Percentiles rank a stretch among this genome's conserved stretches.
phyloP scores from a whole-genome alignment of 305 asterid genomes.

The Salvia sclarea region DNA sequence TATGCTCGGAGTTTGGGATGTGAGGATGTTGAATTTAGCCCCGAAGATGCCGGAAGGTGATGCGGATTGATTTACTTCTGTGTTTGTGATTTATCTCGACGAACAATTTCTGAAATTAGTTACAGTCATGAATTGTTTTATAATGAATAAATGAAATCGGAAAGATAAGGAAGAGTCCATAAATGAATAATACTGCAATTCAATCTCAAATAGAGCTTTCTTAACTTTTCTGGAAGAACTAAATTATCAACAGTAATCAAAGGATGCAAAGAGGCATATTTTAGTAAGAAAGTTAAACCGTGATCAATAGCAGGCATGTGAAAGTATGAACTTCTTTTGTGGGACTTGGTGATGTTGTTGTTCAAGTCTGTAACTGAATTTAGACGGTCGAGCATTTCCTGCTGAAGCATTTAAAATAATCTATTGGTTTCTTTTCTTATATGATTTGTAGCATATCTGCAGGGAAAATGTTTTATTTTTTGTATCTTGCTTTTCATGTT shows the following conservation, averaged over 20 bases:
- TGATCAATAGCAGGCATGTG: background rate
- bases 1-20: constrained; percentile 90
- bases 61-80: background rate
- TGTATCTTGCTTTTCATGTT: background rate
- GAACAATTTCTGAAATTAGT: background rate
- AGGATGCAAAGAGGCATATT: background rate
- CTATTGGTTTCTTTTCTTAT: background rate
- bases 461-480: background rate
- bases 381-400: constrained; percentile 16
- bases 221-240: background rate
- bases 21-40: constrained; percentile 86
- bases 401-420: background rate
- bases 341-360: background rate
- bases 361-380: constrained; percentile 12
- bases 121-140: background rate
- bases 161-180: background rate
- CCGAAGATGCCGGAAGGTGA: constrained; percentile 98
- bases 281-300: background rate
- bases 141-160: background rate
- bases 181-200: background rate
- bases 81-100: background rate
- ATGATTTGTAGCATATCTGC: background rate
- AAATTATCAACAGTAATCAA: constrained; percentile 1
- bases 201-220: background rate
- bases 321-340: background rate